Base-by-base conservation (phyloP, 2,329 filamentous ascomycete species). In the Parastagonospora avenae region DNA sequence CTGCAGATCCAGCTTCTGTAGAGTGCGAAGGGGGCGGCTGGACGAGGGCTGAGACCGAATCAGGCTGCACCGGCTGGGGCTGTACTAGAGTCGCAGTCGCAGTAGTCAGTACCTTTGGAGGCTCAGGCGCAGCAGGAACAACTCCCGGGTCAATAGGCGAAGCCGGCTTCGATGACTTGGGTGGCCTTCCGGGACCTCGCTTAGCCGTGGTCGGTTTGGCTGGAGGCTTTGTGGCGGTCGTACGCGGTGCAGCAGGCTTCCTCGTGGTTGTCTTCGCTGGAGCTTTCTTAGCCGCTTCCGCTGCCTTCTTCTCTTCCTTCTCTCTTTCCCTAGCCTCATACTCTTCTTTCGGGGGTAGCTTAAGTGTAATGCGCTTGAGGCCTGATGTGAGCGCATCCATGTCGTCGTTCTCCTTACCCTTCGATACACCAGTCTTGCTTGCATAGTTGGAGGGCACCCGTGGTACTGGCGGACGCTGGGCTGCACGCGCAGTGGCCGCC, bases 351-450 rank as follows among this genome's bases (percentile, higher is more conserved):
- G 81, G 77, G 0, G 82, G 82, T 44, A 86, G 74, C 54, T 84
- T 85, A 41, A 87, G 64, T 16, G 83, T 85, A 47, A 87, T 81
- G 27, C 80, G 80, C 62, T 82, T 82, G 53, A 86, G 67, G 4
- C 80, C 81, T 2, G 77, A 75, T 1, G 81, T 75, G 24, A 85
- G 67, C 14, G 72, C 74, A 38, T 85, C 82, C 38, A 85, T 64
- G 12, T 72, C 63, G 46, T 67, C 66, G 24, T 70, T 70, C 39
- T 67, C 65, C 30, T 65, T 65, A n/a, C 50, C 64, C 33, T 59
- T 64, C 2, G 54, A 40, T 5, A 52, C 30, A 16, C 30, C 46
- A 1, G 67, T 49, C 41, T 64, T 71, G 52, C 46, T 62, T 7
- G 59, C 36, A 52, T 74, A 73, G 38, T 60, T 61, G 8, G 74